These are phyloP conservation scores for Globisporangium lucens DNA, from an alignment of 352 stramenopile genomes.

Conservation along the genomic window DNA sequence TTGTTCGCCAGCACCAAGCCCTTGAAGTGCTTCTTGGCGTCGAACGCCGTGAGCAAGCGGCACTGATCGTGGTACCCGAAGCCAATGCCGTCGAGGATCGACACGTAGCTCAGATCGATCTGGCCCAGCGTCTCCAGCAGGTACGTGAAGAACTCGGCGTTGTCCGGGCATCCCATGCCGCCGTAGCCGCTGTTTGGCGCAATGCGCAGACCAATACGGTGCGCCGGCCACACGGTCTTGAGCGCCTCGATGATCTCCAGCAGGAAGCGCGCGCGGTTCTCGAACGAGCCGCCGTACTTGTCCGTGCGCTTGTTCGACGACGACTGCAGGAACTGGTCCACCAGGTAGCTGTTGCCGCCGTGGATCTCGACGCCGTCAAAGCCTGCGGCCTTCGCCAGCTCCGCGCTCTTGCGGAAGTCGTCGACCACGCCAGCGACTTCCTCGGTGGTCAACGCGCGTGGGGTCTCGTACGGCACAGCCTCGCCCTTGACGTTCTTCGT, in stretches of 20 bases:
- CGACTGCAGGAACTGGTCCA: slow-evolving; percentile 79
- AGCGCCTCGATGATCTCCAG: neutral
- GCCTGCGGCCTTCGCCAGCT: neutral
- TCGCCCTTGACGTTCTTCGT: neutral
- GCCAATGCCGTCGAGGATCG: neutral
- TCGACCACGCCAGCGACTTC: neutral
- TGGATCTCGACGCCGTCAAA: slow-evolving; percentile 88
- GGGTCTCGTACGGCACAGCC: neutral
- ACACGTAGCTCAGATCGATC: neutral
- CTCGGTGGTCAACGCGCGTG: neutral
- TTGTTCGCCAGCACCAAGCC: neutral
- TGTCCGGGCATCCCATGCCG: neutral
- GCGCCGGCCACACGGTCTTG: neutral
- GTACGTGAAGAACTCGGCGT: neutral
- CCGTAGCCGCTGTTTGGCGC: neutral
- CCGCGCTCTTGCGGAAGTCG: slow-evolving; percentile 2
- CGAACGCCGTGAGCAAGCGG: neutral
- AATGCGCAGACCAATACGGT: neutral
- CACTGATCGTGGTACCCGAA: neutral
- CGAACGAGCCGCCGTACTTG: neutral
- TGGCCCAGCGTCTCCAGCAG: neutral
- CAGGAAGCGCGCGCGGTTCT: neutral
- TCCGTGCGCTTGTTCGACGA: neutral
- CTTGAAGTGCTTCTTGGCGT: neutral
- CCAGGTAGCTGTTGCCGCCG: slow-evolving; percentile 83